These are phyloP conservation scores for Aspergillus pseudoviridinutans DNA, from an alignment of 2,329 filamentous ascomycete species.

Conservation along the genomic window DNA sequence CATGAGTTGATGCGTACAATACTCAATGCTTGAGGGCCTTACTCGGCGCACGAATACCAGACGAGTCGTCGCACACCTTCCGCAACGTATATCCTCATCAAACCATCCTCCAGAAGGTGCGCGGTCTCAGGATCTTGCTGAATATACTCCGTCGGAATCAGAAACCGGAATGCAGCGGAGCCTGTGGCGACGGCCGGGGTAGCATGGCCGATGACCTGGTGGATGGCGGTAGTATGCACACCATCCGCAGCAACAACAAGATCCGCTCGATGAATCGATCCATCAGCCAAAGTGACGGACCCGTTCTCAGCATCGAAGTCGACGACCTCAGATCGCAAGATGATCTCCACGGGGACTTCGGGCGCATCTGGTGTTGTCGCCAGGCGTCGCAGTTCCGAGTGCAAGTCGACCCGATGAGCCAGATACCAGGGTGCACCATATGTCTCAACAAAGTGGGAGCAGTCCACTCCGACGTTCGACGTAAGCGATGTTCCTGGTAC, in stretches of 20 bases:
- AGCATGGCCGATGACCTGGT: constrained; percentile 8
- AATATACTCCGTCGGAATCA: constrained; percentile 21
- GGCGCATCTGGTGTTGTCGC: constrained; percentile 1
- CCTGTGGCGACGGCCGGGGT: constrained; percentile 8
- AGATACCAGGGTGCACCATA: constrained; percentile 7
- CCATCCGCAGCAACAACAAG: constrained; percentile 33
- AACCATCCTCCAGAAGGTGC: constrained; percentile 27
- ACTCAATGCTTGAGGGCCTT: background rate
- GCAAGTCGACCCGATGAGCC: constrained; percentile 17
- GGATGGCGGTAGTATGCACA: constrained; percentile 17
- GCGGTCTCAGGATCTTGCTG: constrained; percentile 24
- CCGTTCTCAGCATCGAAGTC: constrained; percentile 19
- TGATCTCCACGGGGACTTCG: constrained; percentile 12
- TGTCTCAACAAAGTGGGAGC: background rate
- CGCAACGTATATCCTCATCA: constrained; percentile 24
- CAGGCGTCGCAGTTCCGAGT: constrained; percentile 13
- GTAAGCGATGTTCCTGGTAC: background rate
- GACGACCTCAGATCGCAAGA: constrained; percentile 17
- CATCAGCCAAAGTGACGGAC: constrained; percentile 17
- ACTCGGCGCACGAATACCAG: constrained; percentile 30
- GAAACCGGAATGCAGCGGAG: constrained; percentile 24
- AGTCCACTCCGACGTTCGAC: background rate
- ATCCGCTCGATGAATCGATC: constrained; percentile 21
- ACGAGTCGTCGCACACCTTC: constrained; percentile 19
- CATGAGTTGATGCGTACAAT: background rate